These are phyloP conservation scores for Venturiaceae sp. DNA, from an alignment of 2,329 filamentous ascomycete species.

Conservation along the genomic window DNA sequence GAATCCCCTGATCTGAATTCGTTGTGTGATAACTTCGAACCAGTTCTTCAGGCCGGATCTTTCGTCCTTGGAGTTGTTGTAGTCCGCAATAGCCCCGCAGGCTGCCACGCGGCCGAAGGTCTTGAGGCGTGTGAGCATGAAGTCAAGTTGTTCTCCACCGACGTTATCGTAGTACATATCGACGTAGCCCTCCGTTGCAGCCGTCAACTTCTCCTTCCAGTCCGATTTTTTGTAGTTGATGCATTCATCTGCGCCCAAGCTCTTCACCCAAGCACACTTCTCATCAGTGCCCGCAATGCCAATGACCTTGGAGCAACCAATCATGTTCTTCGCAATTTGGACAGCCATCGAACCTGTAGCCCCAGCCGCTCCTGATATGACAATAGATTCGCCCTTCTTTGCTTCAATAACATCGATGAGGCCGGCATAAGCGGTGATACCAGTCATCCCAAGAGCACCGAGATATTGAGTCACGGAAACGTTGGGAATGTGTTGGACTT, in stretches of 20 bases:
- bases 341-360: conserved; percentile 40
- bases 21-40: conserved; percentile 31
- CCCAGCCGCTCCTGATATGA: conserved; percentile 38
- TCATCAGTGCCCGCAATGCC: conserved; percentile 43
- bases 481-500: conserved; percentile 23
- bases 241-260: conserved; percentile 42
- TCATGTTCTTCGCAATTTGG: conserved; percentile 42
- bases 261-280: conserved; percentile 43
- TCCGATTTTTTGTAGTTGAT: conserved; percentile 43
- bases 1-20: conserved; percentile 33
- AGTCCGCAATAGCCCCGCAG: conserved; percentile 33
- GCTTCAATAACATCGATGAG: conserved; percentile 28
- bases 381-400: conserved; percentile 30
- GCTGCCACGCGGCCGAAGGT: conserved; percentile 30
- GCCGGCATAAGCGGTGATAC: conserved; percentile 39
- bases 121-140: conserved; percentile 34
- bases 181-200: conserved; percentile 39
- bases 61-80: conserved; percentile 24
- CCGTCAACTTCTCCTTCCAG: conserved; percentile 37
- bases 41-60: conserved; percentile 29
- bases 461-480: conserved; percentile 34
- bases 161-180: conserved; percentile 45
- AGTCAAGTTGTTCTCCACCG: conserved; percentile 37
- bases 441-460: conserved; percentile 33
- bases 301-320: conserved; percentile 38